A percentile compares a stretch with the other conserved stretches of the same genome.
Evolutionary conservation across 2,329 filamentous ascomycete genomes (phyloP).

Genomic region (Venturia effusa): DNA sequence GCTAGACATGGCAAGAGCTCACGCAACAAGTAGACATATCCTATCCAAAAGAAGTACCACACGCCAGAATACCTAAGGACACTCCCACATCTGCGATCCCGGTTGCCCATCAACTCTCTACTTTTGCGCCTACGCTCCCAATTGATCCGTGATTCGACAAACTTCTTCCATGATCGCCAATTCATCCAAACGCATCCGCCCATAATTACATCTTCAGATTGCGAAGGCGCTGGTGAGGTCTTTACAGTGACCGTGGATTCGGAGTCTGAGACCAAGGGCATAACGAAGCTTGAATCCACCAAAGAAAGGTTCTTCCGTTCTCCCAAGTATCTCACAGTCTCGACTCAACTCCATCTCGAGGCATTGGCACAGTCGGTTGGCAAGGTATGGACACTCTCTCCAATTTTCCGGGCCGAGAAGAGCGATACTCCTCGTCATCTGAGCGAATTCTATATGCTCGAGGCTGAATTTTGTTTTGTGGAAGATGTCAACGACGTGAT

Average conservation of each 20-base stretch:
- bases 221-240: conserved; percentile 90
- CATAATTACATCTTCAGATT: conserved; percentile 92
- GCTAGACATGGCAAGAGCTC: background rate
- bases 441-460: conserved; percentile 98
- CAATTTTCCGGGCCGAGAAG: conserved; percentile 85
- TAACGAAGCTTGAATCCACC: conserved; percentile 15
- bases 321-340: conserved; percentile 93
- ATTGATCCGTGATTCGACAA: conserved; percentile 58
- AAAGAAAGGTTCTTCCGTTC: conserved; percentile 62
- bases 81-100: conserved; percentile 74
- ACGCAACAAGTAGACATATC: conserved; percentile 55
- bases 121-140: conserved; percentile 76
- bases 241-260: conserved; percentile 51
- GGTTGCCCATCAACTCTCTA: conserved; percentile 69
- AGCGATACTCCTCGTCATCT: conserved; percentile 90
- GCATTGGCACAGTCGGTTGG: conserved; percentile 79
- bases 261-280: conserved; percentile 16
- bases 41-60: conserved; percentile 94
- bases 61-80: conserved; percentile 79
- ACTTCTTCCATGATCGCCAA: conserved; percentile 60
- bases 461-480: conserved; percentile 77
- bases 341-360: conserved; percentile 87
- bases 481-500: conserved; percentile 61
- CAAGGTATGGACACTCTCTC: conserved; percentile 87
- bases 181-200: conserved; percentile 85